Base-by-base conservation (phyloP, 148 eudicot species). In the Rhododendron vialii region DNA sequence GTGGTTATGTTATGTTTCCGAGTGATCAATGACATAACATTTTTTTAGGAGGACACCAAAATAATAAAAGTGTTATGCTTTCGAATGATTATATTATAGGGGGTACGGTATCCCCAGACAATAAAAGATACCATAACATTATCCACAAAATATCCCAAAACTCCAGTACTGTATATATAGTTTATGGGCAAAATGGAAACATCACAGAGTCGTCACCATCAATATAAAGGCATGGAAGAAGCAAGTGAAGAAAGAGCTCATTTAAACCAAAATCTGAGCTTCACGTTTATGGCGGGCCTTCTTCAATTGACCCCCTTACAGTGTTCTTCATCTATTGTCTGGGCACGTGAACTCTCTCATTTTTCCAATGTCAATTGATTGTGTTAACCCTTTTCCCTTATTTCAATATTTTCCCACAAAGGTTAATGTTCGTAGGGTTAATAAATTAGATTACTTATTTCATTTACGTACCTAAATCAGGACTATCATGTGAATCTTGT, bases 231-330 rank as follows among this genome's bases (percentile, higher is more conserved):
- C 55, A 13, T 63, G 2, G 78, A 83, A 45, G 85, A 26, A 35
- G 53, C 28, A 83, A n/a, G 24, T 7, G 48, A 47, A 18, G 7
- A 3, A 18, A 24, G 45, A 41, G 28, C 28, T 63, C 85, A 83
- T 65, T 83, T 65, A 83, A 83, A 14, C 14, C 57, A 18, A 83
- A 28, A 51, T 17, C 85, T 83, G 85, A 83, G 76, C 77, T 65
- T 83, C 85, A 83, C 85, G 85, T 67, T 65, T 67, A 45, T 83
- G 77, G 41, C 85, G 67, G 85, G 78, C 7, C 41, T 43, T 45
- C 85, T 83, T 83, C 78, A 67, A 83, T 83, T 53, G 67, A 55
- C 41, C 41, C 24, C n/a, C 2, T 0, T 63, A n/a, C 84, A 36
- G 48, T 61, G 10, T 41, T 41, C 83, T 81, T 53, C 83, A 81